Evolutionary conservation across 257 asterid genomes (phyloP).

Genomic region (Solanum dulcamara): DNA sequence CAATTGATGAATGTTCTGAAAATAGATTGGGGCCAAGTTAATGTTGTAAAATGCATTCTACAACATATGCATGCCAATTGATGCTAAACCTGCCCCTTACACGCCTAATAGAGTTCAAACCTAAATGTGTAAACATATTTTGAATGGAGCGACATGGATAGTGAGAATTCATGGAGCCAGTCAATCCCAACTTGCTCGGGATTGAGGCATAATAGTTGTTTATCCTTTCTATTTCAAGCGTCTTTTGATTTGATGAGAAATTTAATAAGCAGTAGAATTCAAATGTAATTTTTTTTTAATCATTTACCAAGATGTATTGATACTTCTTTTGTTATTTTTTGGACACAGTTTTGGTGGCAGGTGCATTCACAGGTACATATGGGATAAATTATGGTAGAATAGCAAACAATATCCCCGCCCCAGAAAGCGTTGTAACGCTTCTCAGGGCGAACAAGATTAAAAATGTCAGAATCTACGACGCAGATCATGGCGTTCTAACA

Average conservation of each 20-base stretch:
- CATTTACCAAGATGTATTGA: neutral
- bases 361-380: conserved; percentile 62
- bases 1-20: neutral
- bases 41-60: neutral
- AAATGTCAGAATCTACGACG: conserved; percentile 62
- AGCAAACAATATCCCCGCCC: conserved; percentile 66
- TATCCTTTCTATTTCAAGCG: neutral
- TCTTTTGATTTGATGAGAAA: neutral
- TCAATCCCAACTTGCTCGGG: neutral
- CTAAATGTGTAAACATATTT: neutral
- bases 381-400: conserved; percentile 75
- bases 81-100: neutral
- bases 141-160: neutral
- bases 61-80: neutral
- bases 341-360: conserved; percentile 19
- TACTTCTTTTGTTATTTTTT: neutral
- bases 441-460: conserved; percentile 53
- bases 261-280: too few species aligned
- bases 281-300: too few species aligned
- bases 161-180: neutral
- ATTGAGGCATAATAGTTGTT: neutral
- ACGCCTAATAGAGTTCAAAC: neutral
- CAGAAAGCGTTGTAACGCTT: conserved; percentile 69
- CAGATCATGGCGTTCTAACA: conserved; percentile 35
- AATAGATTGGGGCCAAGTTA: neutral